Evolutionary conservation across 768 basidiomycete species (phyloP), one percentile per base, ranked within the genome.

Genomic region (Pulveroboletus sp.): DNA sequence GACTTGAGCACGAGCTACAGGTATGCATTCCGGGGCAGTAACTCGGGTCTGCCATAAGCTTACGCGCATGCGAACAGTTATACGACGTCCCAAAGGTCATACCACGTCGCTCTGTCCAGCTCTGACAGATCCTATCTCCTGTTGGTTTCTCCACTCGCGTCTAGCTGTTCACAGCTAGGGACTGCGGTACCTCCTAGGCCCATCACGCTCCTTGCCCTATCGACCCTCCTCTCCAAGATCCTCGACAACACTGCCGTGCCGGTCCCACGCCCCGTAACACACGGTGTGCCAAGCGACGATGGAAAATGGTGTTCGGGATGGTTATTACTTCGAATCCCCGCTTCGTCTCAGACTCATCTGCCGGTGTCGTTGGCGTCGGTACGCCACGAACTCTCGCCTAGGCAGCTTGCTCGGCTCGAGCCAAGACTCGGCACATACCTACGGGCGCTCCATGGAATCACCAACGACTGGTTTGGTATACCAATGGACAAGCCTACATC

Each of bases 401-500:
- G 69, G 18, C 73, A 80, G 39, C 63, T 62, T 3, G 58, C 75
- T 4, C 66, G 74, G 17, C 58, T 88, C 49, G 82, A 88, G 50
- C 71, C 85, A n/a, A 71, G 75, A 46, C 69, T 86, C 2, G 88
- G 87, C 7, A 65, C 73, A 31, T 73, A 79, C 57, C 74, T 89
- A 33, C 78, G 77, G 6, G 74, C 80, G 49, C 69, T 87, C n/a
- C 87, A 89, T 58, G 73, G 65, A 10, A 74, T 86, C n/a, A 82
- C 85, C 60, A 87, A 86, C 69, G 85, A 89, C 59, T 88, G 81
- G 81, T 89, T 81, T 56, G 87, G 87, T 3, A 57, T 73, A 4
- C 82, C 82, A 15, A 44, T n/a, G 27, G 59, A 60, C n/a, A 39
- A 51, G 40, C 47, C 55, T 10, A n/a, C 37, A 10, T 41, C 41